These are phyloP conservation scores for Capronia epimyces DNA, from an alignment of 2,329 filamentous ascomycete genomes.

Conservation along the genomic window DNA sequence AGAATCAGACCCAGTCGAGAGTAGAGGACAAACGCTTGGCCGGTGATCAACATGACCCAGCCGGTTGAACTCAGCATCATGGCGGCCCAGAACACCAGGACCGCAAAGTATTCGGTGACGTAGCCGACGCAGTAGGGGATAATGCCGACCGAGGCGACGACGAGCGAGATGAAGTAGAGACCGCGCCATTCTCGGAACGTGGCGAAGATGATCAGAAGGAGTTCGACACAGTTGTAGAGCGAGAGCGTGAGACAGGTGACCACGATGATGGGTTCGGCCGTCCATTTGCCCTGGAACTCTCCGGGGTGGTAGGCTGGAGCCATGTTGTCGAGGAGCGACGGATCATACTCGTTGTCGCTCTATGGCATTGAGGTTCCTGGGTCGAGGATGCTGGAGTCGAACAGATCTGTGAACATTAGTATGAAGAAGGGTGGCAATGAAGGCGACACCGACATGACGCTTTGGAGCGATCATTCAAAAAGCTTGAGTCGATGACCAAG, in stretches of 20 bases:
- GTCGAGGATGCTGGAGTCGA: no score
- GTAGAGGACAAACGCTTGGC: conserved; percentile 47
- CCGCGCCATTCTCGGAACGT: conserved; percentile 44
- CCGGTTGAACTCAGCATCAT: conserved; percentile 38
- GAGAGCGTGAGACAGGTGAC: not conserved
- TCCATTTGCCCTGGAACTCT: conserved; percentile 9
- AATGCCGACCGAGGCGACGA: conserved; percentile 41
- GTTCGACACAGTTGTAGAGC: conserved; percentile 48
- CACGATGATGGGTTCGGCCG: not conserved
- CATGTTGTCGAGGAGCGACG: not conserved
- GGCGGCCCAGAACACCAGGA: conserved; percentile 28
- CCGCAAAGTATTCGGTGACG: conserved; percentile 42
- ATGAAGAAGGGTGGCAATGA: no score
- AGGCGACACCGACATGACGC: no score
- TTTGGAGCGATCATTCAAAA: no score
- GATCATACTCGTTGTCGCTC: not conserved
- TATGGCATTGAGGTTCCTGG: no score
- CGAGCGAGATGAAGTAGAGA: conserved; percentile 48
- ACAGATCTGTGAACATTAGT: no score
- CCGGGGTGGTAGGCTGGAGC: not conserved
- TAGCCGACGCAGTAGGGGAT: conserved; percentile 44
- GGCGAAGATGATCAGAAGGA: conserved; percentile 44
- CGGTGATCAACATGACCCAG: conserved; percentile 45
- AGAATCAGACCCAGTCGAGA: conserved; percentile 46
- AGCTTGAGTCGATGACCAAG: no score